Conservation (phyloP, 2,329 filamentous ascomycete genomes). For the Aspergillus calidoustus region DNA sequence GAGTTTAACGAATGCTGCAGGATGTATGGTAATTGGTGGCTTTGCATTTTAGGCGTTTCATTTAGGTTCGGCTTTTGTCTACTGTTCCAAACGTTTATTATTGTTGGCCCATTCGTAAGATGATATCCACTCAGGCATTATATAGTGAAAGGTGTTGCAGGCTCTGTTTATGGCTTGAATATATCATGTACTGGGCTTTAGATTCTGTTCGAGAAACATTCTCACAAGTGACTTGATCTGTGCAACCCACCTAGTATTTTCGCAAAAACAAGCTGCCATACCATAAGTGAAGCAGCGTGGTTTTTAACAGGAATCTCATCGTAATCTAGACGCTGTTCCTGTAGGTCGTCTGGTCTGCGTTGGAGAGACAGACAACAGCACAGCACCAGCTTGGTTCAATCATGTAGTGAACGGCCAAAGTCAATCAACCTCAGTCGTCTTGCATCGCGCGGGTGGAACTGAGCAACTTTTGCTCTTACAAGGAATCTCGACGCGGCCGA, state of each 20-base stretch:
- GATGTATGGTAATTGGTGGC: slow-evolving; percentile 11
- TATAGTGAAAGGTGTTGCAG: slow-evolving; percentile 17
- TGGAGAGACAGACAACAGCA: background rate
- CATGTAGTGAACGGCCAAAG: slow-evolving; percentile 50
- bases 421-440: slow-evolving; percentile 57
- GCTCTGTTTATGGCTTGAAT: slow-evolving; percentile 1
- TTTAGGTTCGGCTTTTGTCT: slow-evolving; percentile 10
- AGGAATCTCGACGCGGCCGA: slow-evolving; percentile 59
- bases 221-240: too few relatives aligned
- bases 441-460: slow-evolving; percentile 61
- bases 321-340: too few relatives aligned
- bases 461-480: slow-evolving; percentile 59
- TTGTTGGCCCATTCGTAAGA: slow-evolving; percentile 13
- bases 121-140: slow-evolving; percentile 18
- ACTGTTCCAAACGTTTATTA: background rate
- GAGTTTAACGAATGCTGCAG: slow-evolving; percentile 18
- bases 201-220: background rate
- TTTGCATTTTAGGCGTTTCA: slow-evolving; percentile 26
- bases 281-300: too few relatives aligned
- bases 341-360: too few relatives aligned
- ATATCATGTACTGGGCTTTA: slow-evolving; percentile 2
- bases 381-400: slow-evolving; percentile 22
- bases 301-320: too few relatives aligned
- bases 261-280: too few relatives aligned
- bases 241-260: too few relatives aligned